These are phyloP conservation scores for Capsaspora owczarzaki DNA, from an alignment of 78 protist genomes.

Conservation along the genomic window DNA sequence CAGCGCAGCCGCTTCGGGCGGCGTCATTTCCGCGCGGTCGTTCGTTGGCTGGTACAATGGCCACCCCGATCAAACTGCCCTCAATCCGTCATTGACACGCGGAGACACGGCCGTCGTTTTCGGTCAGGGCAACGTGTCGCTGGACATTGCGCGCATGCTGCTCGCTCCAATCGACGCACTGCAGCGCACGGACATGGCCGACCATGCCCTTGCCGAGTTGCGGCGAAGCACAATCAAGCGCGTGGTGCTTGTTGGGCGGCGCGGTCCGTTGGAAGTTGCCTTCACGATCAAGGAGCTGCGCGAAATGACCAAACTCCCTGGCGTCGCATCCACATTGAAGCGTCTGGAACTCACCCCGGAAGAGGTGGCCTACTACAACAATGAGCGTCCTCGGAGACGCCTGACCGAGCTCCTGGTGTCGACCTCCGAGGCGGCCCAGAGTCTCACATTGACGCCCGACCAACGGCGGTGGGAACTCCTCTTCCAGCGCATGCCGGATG, in stretches of 20 bases:
- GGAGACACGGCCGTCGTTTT: slow-evolving; percentile 10
- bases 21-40: slow-evolving; percentile 42
- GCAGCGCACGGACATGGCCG: slow-evolving; percentile 24
- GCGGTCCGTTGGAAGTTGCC: slow-evolving; percentile 51
- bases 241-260: slow-evolving; percentile 46
- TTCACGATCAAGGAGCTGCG: slow-evolving; percentile 57
- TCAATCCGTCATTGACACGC: not conserved
- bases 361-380: not conserved
- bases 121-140: slow-evolving; percentile 73
- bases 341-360: not conserved
- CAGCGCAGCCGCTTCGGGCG: too few relatives aligned
- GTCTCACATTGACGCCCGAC: too few relatives aligned
- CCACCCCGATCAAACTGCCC: slow-evolving; percentile 27
- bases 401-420: not conserved
- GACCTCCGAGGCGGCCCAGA: too few relatives aligned
- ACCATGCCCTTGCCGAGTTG: slow-evolving; percentile 4
- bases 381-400: not conserved
- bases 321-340: not conserved
- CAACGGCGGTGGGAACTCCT: too few relatives aligned
- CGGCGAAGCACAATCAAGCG: not conserved
- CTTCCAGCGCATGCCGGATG: too few relatives aligned
- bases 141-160: slow-evolving; percentile 63
- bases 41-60: slow-evolving; percentile 77
- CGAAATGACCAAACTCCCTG: slow-evolving; percentile 18
- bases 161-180: not conserved